Evolutionary conservation across 768 basidiomycete species (phyloP).

Genomic region (Clitopilus hobsonii): DNA sequence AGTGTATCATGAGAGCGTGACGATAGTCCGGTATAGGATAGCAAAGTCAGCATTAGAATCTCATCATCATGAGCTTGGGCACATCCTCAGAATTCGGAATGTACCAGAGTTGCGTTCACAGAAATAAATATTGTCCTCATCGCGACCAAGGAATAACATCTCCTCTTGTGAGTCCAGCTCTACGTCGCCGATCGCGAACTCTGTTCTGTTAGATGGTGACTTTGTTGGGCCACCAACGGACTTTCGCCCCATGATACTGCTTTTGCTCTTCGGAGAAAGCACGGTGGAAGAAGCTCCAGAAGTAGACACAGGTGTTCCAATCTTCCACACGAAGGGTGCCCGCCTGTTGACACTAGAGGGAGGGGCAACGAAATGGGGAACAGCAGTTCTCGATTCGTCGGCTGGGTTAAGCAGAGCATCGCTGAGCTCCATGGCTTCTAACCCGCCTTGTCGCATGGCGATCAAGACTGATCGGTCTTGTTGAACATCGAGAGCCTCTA

Average conservation of each 20-base stretch:
- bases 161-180: constrained; percentile 60
- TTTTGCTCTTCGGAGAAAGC: constrained; percentile 35
- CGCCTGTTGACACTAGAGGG: constrained; percentile 62
- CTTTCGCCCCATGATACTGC: constrained; percentile 43
- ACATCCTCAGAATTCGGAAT: constrained; percentile 72
- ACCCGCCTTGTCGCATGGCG: constrained; percentile 81
- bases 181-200: constrained; percentile 46
- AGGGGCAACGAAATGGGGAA: constrained; percentile 70
- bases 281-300: constrained; percentile 33
- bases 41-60: background rate
- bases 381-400: constrained; percentile 65
- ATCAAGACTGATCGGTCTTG: constrained; percentile 73
- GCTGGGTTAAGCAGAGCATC: constrained; percentile 79
- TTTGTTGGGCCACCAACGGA: constrained; percentile 40
- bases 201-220: constrained; percentile 42
- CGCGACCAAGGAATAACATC: constrained; percentile 77
- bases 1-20: background rate
- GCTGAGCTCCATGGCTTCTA: constrained; percentile 75
- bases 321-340: constrained; percentile 77
- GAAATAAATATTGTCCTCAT: constrained; percentile 71
- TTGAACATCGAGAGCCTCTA: constrained; percentile 81
- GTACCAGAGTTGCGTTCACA: constrained; percentile 72
- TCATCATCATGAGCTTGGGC: constrained; percentile 34
- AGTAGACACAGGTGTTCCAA: constrained; percentile 62
- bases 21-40: background rate